Evolutionary conservation across 2,329 filamentous ascomycete species (phyloP).

Genomic region (Talaromyces albobiverticillius): DNA sequence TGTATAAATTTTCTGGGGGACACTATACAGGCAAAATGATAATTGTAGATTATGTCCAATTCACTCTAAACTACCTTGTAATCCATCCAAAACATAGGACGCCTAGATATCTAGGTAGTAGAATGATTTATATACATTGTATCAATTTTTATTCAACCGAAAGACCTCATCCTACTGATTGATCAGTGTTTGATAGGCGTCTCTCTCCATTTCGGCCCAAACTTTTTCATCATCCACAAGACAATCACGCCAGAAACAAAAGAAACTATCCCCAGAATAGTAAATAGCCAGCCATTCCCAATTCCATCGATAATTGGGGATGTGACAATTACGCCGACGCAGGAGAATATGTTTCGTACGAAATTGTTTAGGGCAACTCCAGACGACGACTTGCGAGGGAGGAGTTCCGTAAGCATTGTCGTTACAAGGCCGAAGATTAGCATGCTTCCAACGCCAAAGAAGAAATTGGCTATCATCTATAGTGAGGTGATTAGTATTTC

Average conservation of each 20-base stretch:
- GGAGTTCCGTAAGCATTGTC: slow-evolving; percentile 83
- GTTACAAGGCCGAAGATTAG: slow-evolving; percentile 70
- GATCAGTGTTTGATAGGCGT: slow-evolving; percentile 6
- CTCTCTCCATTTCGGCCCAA: slow-evolving; percentile 61
- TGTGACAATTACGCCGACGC: slow-evolving; percentile 66
- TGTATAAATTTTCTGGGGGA: not conserved
- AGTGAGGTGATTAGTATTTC: slow-evolving; percentile 6
- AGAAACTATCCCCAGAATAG: slow-evolving; percentile 55
- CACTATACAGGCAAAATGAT: not conserved
- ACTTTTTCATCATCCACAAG: slow-evolving; percentile 56
- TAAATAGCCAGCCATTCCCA: slow-evolving; percentile 75
- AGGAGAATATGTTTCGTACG: slow-evolving; percentile 73
- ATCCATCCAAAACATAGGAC: no score
- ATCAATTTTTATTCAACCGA: not conserved
- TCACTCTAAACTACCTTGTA: not conserved
- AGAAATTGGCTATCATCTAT: slow-evolving; percentile 62
- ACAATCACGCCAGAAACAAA: slow-evolving; percentile 60
- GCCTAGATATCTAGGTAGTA: no score
- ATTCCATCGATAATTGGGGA: slow-evolving; percentile 69
- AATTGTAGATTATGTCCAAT: not conserved
- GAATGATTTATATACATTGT: not conserved
- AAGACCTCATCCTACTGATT: no score
- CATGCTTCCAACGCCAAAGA: slow-evolving; percentile 77
- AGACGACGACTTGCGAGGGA: slow-evolving; percentile 66
- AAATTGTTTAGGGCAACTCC: slow-evolving; percentile 83